These are phyloP conservation scores for Hyparrhenia diplandra DNA, from an alignment of 176 grass and related monocot genomes.

Conservation along the genomic window DNA sequence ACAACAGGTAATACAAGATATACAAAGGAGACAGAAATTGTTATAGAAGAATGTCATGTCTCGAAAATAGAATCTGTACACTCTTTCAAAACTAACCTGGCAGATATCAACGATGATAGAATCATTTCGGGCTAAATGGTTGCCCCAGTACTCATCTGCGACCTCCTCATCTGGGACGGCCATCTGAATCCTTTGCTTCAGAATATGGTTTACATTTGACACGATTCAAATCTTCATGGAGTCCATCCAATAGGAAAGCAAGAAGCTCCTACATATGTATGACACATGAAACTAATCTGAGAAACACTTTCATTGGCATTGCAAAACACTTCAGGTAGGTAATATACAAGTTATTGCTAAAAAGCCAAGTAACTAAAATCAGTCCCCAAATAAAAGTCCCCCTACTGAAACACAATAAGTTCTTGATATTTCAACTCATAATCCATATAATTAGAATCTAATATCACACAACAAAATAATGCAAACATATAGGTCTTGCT, in stretches of 20 bases:
- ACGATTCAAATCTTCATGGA: slow-evolving; percentile 97
- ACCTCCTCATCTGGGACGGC: slow-evolving; percentile 80
- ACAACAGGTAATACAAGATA: neutral
- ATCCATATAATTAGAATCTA: no score
- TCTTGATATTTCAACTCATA: neutral
- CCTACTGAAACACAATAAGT: neutral
- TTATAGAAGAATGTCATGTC: neutral
- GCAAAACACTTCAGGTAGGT: neutral
- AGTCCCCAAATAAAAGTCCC: neutral
- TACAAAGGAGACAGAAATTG: neutral
- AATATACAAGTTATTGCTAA: slow-evolving; percentile 35
- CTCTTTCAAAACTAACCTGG: slow-evolving; percentile 60
- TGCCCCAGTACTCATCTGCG: slow-evolving; percentile 83
- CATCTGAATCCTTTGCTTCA: slow-evolving; percentile 82
- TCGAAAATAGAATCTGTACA: neutral
- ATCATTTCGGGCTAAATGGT: slow-evolving; percentile 97
- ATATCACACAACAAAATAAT: no score
- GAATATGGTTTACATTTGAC: slow-evolving; percentile 90
- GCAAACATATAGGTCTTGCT: no score
- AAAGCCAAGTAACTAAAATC: neutral
- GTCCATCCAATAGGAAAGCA: slow-evolving; percentile 96
- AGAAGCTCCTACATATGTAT: slow-evolving; percentile 73
- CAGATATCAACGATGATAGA: slow-evolving; percentile 97
- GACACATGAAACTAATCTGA: slow-evolving; percentile 8
- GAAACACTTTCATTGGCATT: neutral